phyloP scores from a whole-genome alignment of 192 early-diverging fungal species.

The Cetraspora pellucida region DNA sequence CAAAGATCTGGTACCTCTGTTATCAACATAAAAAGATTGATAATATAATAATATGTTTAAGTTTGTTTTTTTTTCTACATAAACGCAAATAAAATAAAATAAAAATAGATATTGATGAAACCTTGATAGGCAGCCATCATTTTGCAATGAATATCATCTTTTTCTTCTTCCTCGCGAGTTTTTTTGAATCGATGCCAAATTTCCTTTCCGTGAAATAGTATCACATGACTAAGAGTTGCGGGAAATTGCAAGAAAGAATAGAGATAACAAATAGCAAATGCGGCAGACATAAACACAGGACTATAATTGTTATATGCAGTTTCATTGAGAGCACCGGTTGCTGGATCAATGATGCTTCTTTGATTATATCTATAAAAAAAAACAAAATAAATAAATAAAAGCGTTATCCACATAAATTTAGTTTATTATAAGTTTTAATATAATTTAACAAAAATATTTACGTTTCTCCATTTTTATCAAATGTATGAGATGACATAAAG shows the following conservation, averaged over 20 bases:
- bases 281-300: conserved; percentile 59
- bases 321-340: conserved; percentile 46
- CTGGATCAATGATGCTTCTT: conserved; percentile 43
- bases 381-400: too few species aligned
- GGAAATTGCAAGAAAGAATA: conserved; percentile 60
- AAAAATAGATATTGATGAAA: not conserved
- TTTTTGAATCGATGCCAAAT: conserved; percentile 49
- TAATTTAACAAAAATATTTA: not conserved
- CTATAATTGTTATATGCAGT: conserved; percentile 57
- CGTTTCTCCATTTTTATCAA: conserved; percentile 18
- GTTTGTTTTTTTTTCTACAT: not conserved
- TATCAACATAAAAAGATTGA: not conserved
- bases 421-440: too few species aligned
- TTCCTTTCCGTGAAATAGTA: conserved; percentile 60
- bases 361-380: conserved; percentile 48
- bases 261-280: conserved; percentile 61
- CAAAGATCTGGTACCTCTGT: conserved; percentile 53
- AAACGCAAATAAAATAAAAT: not conserved
- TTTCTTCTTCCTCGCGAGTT: not conserved
- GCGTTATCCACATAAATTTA: too few species aligned
- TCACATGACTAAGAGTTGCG: conserved; percentile 59
- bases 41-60: too few species aligned
- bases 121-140: conserved; percentile 27
- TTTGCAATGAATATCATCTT: conserved; percentile 29
- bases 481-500: not conserved